Evolutionary conservation across 176 grass and related monocot species (phyloP), one percentile per base, ranked within the genome.

Genomic region (Triticum timopheevii): DNA sequence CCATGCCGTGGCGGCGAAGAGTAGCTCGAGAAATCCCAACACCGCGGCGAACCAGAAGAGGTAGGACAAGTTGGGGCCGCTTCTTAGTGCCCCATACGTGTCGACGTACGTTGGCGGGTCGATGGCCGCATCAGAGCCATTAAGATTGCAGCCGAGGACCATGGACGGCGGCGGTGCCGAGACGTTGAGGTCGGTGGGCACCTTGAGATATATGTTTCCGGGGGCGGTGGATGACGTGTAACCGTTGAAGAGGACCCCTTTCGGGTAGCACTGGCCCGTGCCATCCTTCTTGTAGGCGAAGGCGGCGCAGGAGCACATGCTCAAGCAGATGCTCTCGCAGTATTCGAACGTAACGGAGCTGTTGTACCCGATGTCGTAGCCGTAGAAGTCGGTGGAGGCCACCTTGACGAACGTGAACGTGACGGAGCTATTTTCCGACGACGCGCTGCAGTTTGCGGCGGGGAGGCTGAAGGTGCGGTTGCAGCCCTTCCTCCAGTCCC

Each of bases 361-460:
- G 58, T 6, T 65, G 68, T 19, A 89, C 25, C 2, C 8, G 45
- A 88, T 2, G 63, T 92, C 87, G 64, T 75, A 90, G 28, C 93
- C 90, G 40, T 85, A 94, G 56, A 92, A 94, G 13, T 94, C 87
- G 0, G 77, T 89, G 1, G 70, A 6, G 1, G 75, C 34, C 33
- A 92, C 13, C 50, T 50, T 10, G 73, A 76, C 10, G 15, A 88
- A 94, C 13, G 68, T 39, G 20, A 87, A 80, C 52, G 28, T 28
- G 28, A 28, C 28, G 28, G 28, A 28, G 28, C 28, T 28, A 2
- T 28, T 28, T 28, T 28, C 28, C 28, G 28, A 28, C 28, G 28
- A 28, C 28, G 28, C 28, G 44, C 69, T 78, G 58, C 78, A 88
- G 61, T 17, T 88, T 23, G 1, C n/a, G 22, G 54, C 3, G 19